A percentile compares a stretch with the other conserved stretches of the same genome.
These are phyloP conservation scores for Clavispora asparagi DNA, from an alignment of 805 yeast genomes.

Conservation along the genomic window DNA sequence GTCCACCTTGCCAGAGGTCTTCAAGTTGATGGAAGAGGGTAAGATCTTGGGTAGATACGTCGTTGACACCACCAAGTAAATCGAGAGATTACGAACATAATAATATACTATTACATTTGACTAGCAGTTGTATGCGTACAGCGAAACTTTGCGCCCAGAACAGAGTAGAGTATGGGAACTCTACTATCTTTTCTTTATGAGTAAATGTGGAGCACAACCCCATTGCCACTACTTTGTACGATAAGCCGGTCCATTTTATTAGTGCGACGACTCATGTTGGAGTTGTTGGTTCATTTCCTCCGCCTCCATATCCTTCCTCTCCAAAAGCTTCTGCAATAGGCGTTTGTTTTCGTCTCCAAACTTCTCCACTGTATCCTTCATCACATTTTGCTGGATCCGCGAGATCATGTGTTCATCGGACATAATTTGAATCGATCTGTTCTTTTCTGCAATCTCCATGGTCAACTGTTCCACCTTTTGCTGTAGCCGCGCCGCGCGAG, in stretches of 20 bases:
- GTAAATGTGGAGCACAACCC: too few species aligned
- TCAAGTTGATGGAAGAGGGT: conserved; percentile 38
- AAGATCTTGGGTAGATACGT: conserved; percentile 41
- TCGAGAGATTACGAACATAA: background rate
- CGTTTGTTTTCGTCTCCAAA: conserved; percentile 41
- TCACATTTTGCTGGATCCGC: conserved; percentile 53
- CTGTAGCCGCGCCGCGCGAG: conserved; percentile 4
- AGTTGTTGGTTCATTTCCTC: background rate
- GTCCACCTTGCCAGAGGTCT: conserved; percentile 35
- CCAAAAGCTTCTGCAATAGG: background rate
- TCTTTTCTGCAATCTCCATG: conserved; percentile 39
- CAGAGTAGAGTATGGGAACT: too few species aligned
- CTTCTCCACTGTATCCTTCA: conserved; percentile 31
- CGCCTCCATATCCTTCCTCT: background rate
- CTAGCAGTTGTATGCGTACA: too few species aligned
- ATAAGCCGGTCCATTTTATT: too few species aligned
- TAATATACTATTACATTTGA: too few species aligned
- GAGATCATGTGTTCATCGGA: conserved; percentile 63
- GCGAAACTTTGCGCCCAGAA: too few species aligned
- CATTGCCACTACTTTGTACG: too few species aligned
- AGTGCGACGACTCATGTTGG: background rate
- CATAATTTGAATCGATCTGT: conserved; percentile 51
- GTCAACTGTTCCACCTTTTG: conserved; percentile 19
- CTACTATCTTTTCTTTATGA: too few species aligned
- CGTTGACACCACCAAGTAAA: conserved; percentile 36